Base-by-base conservation (phyloP, 352 stramenopile species). In the Globisporangium paddicum region DNA sequence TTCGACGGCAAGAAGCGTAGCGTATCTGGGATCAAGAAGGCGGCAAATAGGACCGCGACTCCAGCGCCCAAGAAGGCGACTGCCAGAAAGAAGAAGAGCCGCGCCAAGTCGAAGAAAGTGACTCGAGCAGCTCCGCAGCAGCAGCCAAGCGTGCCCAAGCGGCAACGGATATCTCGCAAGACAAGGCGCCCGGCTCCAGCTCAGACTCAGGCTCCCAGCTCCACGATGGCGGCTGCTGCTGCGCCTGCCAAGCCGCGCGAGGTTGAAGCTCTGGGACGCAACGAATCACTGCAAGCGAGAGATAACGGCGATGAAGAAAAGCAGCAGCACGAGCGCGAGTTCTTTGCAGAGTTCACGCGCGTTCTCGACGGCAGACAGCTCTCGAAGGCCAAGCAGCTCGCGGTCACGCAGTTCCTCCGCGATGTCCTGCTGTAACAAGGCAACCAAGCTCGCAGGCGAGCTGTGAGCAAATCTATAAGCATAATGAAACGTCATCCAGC, bases 1-100 rank as follows among this genome's bases (percentile, higher is more conserved):
- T 53, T 53, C 19, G 47, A 53, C 25, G 19, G 47, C 18, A 53
- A 53, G 47, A 53, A 53, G 47, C 26, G 47, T 19, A 47, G 10
- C 6, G n/a, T 11, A 26, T 14, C 19, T 14, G 41, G 5, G 21
- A 14, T 11, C 10, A 19, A 47, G 21, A 7, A 4, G 16, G n/a
- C 8, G 6, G 10, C 41, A 8, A 28, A 47, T n/a, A 47, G 28
- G 37, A 42, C 2, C 14, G 14, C 37, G 6, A 42, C 0, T 9
- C 14, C 5, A 42, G 13, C 14, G 37, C 5, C 13, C 13, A 41
- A 41, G 35, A 42, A 14, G 14, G n/a, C 37, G 32, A 37, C 7
- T 37, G 32, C 8, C 18, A 19, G 4, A 19, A 42, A 42, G 37
- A n/a, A n/a, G 35, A 42, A 42, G 37, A 7, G 14, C 16, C 37